These are phyloP conservation scores for Rhododendron simsii DNA, from an alignment of 148 eudicot species.

Conservation along the genomic window DNA sequence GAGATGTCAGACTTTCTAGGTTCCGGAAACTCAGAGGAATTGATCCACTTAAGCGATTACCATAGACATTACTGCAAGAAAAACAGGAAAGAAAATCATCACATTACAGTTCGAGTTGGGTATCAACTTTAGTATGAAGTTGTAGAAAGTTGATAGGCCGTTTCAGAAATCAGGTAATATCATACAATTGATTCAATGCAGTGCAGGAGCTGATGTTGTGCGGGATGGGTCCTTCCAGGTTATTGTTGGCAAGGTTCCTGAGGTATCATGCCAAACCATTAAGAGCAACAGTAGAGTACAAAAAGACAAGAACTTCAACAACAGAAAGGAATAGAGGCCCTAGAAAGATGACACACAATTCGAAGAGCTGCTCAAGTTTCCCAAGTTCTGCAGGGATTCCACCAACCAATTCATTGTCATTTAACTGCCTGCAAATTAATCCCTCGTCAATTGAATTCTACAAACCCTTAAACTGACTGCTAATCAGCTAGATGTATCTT, in stretches of 20 bases:
- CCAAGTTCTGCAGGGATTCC: constrained; percentile 67
- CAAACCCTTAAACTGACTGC: neutral
- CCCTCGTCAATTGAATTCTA: neutral
- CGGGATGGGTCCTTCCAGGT: constrained; percentile 64
- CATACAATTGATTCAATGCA: constrained; percentile 64
- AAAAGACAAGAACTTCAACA: neutral
- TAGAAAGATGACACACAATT: constrained; percentile 36
- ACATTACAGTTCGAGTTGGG: neutral
- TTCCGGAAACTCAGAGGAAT: constrained; percentile 52
- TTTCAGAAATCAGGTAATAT: neutral
- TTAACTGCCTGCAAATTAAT: constrained; percentile 53
- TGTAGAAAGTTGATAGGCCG: neutral
- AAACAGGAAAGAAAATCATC: neutral
- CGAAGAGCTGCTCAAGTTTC: constrained; percentile 65
- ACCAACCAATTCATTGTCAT: constrained; percentile 54
- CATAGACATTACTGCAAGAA: constrained; percentile 50
- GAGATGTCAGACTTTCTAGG: constrained; percentile 63
- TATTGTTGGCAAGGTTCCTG: constrained; percentile 66
- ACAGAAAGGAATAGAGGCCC: neutral
- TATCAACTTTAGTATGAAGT: neutral
- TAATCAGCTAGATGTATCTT: constrained; percentile 10
- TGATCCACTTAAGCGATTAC: constrained; percentile 55
- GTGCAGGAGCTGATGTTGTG: constrained; percentile 63
- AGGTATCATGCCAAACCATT: neutral
- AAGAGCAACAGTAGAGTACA: neutral